Conservation (phyloP, 257 asterid species). For the Salvia rosmarinus region DNA sequence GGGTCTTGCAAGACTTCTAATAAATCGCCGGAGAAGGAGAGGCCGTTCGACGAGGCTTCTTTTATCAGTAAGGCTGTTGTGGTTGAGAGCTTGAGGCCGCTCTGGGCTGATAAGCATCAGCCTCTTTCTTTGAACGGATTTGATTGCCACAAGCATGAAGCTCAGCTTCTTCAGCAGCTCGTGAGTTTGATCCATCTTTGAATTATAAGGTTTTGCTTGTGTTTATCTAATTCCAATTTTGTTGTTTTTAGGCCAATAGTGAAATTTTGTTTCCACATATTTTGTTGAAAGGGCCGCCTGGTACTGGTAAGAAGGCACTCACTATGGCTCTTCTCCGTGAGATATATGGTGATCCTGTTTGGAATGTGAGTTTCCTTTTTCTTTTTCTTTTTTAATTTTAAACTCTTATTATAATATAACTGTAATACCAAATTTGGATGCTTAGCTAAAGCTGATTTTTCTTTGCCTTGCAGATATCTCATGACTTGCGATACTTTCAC, state of each 20-base stretch:
- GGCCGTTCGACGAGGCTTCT: slow-evolving; percentile 63
- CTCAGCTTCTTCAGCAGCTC: slow-evolving; percentile 63
- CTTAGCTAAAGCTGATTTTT: slow-evolving; percentile 4
- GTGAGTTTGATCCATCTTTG: slow-evolving; percentile 42
- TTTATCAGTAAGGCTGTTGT: slow-evolving; percentile 71
- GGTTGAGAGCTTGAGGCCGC: slow-evolving; percentile 67
- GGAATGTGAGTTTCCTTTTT: slow-evolving; percentile 49
- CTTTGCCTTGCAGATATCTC: slow-evolving; percentile 60
- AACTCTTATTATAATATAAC: background rate
- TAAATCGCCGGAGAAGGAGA: slow-evolving; percentile 63
- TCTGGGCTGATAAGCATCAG: slow-evolving; percentile 86
- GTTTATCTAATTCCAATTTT: background rate
- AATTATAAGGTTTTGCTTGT: too few relatives aligned
- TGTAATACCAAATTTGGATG: background rate
- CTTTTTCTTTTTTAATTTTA: background rate
- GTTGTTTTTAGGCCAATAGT: slow-evolving; percentile 44
- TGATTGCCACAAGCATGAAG: slow-evolving; percentile 79
- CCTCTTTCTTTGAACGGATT: slow-evolving; percentile 63
- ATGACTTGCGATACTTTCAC: slow-evolving; percentile 65
- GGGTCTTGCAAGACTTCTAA: slow-evolving; percentile 54
- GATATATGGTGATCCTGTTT: slow-evolving; percentile 67
- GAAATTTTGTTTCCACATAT: slow-evolving; percentile 59
- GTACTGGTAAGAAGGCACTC: slow-evolving; percentile 78
- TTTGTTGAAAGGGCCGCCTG: slow-evolving; percentile 73
- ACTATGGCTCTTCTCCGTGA: slow-evolving; percentile 71